phyloP scores from a whole-genome alignment of 148 eudicot genomes.

The Limonium bicolor region DNA sequence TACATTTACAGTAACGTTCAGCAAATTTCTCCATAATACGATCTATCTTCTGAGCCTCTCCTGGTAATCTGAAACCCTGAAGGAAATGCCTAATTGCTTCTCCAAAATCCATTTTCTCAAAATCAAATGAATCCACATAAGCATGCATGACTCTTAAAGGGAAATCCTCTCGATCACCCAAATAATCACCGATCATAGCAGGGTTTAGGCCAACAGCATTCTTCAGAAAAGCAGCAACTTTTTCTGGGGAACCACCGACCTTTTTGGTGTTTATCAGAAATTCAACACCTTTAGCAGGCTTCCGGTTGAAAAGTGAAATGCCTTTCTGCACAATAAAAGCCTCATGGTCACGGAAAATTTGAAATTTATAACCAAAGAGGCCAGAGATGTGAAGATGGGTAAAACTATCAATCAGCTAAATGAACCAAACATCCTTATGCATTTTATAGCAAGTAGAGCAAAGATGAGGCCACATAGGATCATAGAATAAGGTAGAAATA shows the following conservation, averaged over 20 bases:
- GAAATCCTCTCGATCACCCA: constrained; percentile 94
- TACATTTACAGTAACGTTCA: constrained; percentile 97
- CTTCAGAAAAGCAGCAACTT: constrained; percentile 69
- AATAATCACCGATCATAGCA: constrained; percentile 82
- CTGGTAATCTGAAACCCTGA: constrained; percentile 93
- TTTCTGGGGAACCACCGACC: constrained; percentile 71
- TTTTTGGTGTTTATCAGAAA: constrained; percentile 70
- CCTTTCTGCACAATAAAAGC: constrained; percentile 71
- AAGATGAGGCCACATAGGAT: too few species aligned
- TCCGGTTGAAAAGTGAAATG: constrained; percentile 69
- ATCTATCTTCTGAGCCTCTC: constrained; percentile 98
- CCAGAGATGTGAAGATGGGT: too few species aligned
- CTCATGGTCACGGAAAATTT: constrained; percentile 5
- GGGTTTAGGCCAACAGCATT: constrained; percentile 76
- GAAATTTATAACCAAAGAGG: too few species aligned
- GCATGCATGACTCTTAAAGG: constrained; percentile 95
- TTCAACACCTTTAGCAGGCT: constrained; percentile 91
- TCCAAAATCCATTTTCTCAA: constrained; percentile 85
- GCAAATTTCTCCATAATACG: constrained; percentile 99
- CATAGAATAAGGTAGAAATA: too few species aligned
- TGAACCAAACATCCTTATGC: too few species aligned
- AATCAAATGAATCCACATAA: constrained; percentile 85
- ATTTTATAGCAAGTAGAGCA: too few species aligned
- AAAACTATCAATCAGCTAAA: too few species aligned
- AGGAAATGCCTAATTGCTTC: constrained; percentile 90